phyloP scores from a whole-genome alignment of 176 grass and related monocot genomes.

The Bonia amplexicaulis region DNA sequence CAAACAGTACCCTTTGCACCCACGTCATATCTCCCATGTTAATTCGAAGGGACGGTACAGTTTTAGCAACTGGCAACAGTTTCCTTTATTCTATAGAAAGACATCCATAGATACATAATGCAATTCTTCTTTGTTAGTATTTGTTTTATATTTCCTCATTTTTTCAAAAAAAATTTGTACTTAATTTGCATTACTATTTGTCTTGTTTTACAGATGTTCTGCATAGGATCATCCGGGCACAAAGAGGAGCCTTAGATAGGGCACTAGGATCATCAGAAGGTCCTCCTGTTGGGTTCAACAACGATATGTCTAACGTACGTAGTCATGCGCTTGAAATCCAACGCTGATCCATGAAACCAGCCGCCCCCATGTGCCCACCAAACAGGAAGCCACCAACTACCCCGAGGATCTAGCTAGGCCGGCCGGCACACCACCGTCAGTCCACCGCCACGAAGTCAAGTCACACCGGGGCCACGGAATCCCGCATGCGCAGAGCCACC shows the following conservation, averaged over 20 bases:
- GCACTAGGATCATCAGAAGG: no score
- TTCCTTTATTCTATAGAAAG: neutral
- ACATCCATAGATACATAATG: neutral
- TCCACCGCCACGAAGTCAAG: neutral
- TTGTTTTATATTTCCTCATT: neutral
- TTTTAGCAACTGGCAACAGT: neutral
- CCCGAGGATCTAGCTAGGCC: neutral
- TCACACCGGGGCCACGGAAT: neutral
- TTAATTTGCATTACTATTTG: neutral
- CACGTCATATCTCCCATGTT: neutral
- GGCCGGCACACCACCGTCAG: neutral
- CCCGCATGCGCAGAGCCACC: no score
- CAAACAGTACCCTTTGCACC: neutral
- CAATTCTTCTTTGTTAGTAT: neutral
- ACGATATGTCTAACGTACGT: no score
- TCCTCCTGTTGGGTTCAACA: no score
- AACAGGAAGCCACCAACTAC: neutral
- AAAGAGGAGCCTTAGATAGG: no score
- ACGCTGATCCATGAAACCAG: neutral
- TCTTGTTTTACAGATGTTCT: neutral
- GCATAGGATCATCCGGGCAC: neutral
- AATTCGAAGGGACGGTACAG: neutral
- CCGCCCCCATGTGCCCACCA: neutral
- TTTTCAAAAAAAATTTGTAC: neutral
- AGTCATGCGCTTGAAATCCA: neutral